A percentile compares a stretch with the other conserved stretches of the same genome.
These are phyloP conservation scores for Gyromitra esculenta DNA, from an alignment of 2,329 filamentous ascomycete genomes.

Conservation along the genomic window DNA sequence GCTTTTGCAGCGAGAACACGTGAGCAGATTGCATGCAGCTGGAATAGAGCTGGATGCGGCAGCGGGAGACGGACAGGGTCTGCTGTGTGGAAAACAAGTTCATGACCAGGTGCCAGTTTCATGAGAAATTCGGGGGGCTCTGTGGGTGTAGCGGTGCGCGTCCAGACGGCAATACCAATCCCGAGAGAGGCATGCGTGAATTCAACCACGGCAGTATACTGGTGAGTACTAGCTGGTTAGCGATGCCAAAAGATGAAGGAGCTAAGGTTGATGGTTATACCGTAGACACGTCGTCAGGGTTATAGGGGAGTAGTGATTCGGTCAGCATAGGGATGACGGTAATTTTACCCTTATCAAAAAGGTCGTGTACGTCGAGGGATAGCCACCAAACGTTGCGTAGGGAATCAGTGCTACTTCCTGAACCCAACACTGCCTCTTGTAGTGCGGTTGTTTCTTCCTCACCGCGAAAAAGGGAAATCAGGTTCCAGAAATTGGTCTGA, in stretches of 20 bases:
- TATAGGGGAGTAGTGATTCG: too few species aligned
- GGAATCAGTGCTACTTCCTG: too few species aligned
- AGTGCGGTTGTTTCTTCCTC: too few species aligned
- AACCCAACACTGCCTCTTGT: too few species aligned
- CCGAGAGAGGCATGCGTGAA: neutral
- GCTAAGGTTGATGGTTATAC: too few species aligned
- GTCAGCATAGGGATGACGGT: too few species aligned
- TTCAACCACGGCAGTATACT: neutral
- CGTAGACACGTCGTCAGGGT: too few species aligned
- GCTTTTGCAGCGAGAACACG: neutral
- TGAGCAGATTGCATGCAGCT: neutral
- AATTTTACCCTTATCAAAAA: too few species aligned
- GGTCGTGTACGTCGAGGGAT: too few species aligned
- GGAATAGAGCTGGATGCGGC: neutral
- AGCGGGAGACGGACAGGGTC: neutral
- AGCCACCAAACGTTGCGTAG: too few species aligned
- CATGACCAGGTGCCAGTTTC: neutral
- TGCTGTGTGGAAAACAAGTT: neutral
- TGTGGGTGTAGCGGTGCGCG: neutral
- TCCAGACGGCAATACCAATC: neutral
- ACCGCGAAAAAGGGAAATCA: too few species aligned
- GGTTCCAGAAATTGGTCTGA: too few species aligned
- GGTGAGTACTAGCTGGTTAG: neutral
- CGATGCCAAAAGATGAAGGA: neutral
- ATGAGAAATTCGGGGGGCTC: neutral